Conservation (phyloP, 1,139 yeast species). For the Saccharomyces hybrid region DNA sequence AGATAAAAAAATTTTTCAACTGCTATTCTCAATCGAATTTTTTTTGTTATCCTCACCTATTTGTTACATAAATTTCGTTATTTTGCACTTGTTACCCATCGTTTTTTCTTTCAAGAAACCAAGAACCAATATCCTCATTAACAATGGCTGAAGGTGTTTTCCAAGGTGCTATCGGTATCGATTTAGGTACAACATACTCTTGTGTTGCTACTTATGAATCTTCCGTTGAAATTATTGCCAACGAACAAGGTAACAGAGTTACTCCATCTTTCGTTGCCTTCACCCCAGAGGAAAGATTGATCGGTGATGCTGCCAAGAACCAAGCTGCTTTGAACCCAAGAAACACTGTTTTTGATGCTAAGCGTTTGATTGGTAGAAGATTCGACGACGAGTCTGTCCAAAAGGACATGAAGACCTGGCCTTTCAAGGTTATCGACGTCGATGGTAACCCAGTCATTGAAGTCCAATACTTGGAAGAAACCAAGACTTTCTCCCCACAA, state of each 20-base stretch:
- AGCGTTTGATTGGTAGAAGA: slow-evolving; percentile 80
- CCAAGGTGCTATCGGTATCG: slow-evolving; percentile 99
- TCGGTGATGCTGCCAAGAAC: slow-evolving; percentile 93
- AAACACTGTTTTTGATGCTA: slow-evolving; percentile 81
- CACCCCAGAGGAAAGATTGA: slow-evolving; percentile 78
- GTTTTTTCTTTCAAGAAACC: background rate
- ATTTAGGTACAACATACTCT: slow-evolving; percentile 84
- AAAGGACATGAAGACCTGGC: slow-evolving; percentile 77
- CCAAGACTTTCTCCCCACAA: slow-evolving; percentile 77
- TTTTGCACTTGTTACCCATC: background rate
- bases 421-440: slow-evolving; percentile 61
- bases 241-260: slow-evolving; percentile 94
- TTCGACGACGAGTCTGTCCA: slow-evolving; percentile 72
- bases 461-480: slow-evolving; percentile 63
- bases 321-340: slow-evolving; percentile 80
- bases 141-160: slow-evolving; percentile 97
- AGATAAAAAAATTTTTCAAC: background rate
- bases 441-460: slow-evolving; percentile 75
- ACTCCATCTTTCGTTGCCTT: slow-evolving; percentile 90
- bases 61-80: background rate
- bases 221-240: slow-evolving; percentile 85
- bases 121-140: background rate
- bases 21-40: background rate
- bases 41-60: background rate
- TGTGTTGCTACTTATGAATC: slow-evolving; percentile 93